phyloP scores from a whole-genome alignment of 768 basidiomycete species.

The Russula foetens region DNA sequence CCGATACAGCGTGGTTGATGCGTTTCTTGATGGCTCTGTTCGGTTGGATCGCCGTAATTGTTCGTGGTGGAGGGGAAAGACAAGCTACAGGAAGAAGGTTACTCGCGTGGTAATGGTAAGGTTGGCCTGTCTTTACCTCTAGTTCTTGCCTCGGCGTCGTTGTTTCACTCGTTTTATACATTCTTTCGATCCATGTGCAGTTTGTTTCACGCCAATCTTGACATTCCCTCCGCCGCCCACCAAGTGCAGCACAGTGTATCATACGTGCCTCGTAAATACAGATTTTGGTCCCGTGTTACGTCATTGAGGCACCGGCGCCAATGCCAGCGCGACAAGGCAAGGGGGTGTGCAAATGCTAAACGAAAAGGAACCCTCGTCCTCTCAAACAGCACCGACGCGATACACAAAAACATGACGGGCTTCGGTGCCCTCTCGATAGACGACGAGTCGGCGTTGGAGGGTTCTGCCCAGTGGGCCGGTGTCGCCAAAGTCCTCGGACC shows the following conservation, averaged over 20 bases:
- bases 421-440: slow-evolving; percentile 40
- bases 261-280: too few species aligned
- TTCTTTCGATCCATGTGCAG: neutral
- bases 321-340: neutral
- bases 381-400: neutral
- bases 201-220: neutral
- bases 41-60: slow-evolving; percentile 65
- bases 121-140: neutral
- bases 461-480: slow-evolving; percentile 39
- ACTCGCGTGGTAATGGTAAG: slow-evolving; percentile 4
- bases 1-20: slow-evolving; percentile 74
- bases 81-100: slow-evolving; percentile 3
- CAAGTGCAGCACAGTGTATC: too few species aligned
- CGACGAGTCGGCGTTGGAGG: slow-evolving; percentile 33
- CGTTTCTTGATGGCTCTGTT: slow-evolving; percentile 73
- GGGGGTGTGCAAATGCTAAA: neutral
- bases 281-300: neutral
- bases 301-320: neutral
- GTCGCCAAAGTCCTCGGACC: slow-evolving; percentile 59
- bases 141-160: neutral
- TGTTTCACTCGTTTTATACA: neutral
- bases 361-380: neutral
- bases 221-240: too few species aligned
- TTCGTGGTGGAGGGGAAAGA: slow-evolving; percentile 21
- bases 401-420: slow-evolving; percentile 37